Percentiles rank a stretch among this genome's conserved stretches.
Conservation (phyloP, 306 rosid species). For the Erythrophleum fordii region DNA sequence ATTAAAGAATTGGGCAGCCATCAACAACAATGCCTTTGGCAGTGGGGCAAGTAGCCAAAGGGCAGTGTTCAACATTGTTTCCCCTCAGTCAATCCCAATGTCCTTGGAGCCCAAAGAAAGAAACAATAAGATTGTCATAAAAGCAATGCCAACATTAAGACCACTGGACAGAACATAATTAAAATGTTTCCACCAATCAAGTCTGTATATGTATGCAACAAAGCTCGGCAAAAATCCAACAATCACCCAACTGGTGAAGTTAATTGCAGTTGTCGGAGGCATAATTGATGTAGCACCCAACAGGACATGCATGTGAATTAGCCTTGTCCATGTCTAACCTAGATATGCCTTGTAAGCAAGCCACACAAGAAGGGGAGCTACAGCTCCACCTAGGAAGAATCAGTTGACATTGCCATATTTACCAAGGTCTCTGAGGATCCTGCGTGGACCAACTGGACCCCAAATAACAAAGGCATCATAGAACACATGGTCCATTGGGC, state of each 20-base stretch:
- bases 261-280: conserved; percentile 64
- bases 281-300: conserved; percentile 58
- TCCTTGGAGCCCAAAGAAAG: conserved; percentile 41
- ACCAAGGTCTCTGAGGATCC: conserved; percentile 69
- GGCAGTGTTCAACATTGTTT: conserved; percentile 56
- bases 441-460: conserved; percentile 74
- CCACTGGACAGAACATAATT: conserved; percentile 68
- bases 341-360: conserved; percentile 56
- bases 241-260: conserved; percentile 61
- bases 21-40: conserved; percentile 47
- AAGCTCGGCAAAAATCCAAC: conserved; percentile 55
- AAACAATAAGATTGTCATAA: conserved; percentile 55
- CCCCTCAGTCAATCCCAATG: conserved; percentile 57
- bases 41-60: conserved; percentile 64
- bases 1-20: conserved; percentile 52
- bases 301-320: conserved; percentile 62
- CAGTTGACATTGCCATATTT: conserved; percentile 58
- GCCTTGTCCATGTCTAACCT: conserved; percentile 45
- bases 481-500: conserved; percentile 68
- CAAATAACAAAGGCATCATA: conserved; percentile 70
- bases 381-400: conserved; percentile 65
- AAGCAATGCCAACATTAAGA: conserved; percentile 69
- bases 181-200: conserved; percentile 53
- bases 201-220: conserved; percentile 44
- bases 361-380: conserved; percentile 61